Conservation (phyloP, 2,329 filamentous ascomycete species). For the Nigrospora osmanthi region DNA sequence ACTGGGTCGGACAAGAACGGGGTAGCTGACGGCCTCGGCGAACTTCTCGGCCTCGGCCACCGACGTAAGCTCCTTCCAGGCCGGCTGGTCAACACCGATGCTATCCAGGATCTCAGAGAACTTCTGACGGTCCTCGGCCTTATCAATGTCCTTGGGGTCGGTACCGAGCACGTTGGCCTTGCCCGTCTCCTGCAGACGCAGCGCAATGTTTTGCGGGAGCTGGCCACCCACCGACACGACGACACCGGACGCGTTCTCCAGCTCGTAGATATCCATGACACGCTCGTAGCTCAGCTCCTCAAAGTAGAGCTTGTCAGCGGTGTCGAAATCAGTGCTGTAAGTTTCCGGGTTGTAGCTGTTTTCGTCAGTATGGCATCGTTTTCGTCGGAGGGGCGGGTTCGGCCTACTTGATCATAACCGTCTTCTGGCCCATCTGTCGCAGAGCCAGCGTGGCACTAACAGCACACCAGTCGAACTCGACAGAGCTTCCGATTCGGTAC, state of each 20-base stretch:
- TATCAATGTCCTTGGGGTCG: slow-evolving; percentile 90
- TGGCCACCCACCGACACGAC: slow-evolving; percentile 96
- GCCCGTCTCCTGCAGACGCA: slow-evolving; percentile 85
- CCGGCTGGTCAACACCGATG: slow-evolving; percentile 93
- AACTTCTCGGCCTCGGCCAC: slow-evolving; percentile 83
- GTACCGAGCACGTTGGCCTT: slow-evolving; percentile 89
- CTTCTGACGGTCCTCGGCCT: slow-evolving; percentile 95
- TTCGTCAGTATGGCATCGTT: slow-evolving; percentile 1
- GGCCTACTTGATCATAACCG: slow-evolving; percentile 79
- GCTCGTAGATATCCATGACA: slow-evolving; percentile 98
- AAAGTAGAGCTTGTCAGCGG: slow-evolving; percentile 88
- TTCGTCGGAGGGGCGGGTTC: slow-evolving; percentile 28
- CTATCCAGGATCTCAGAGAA: slow-evolving; percentile 96
- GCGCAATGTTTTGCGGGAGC: slow-evolving; percentile 93
- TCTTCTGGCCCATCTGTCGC: slow-evolving; percentile 86
- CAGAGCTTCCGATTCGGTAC: slow-evolving; percentile 94
- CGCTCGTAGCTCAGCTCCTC: slow-evolving; percentile 95
- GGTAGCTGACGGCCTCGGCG: slow-evolving; percentile 78
- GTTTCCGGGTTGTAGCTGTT: slow-evolving; percentile 69
- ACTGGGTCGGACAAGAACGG: slow-evolving; percentile 86
- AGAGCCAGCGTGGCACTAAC: slow-evolving; percentile 83
- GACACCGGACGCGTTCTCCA: slow-evolving; percentile 77
- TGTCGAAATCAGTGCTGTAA: slow-evolving; percentile 75
- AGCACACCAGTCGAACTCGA: slow-evolving; percentile 98
- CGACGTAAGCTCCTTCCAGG: slow-evolving; percentile 94